Percentiles rank a stretch among this genome's conserved stretches.
These are phyloP conservation scores for Balamuthia mandrillaris DNA, from an alignment of 208 protist species.

Conservation along the genomic window DNA sequence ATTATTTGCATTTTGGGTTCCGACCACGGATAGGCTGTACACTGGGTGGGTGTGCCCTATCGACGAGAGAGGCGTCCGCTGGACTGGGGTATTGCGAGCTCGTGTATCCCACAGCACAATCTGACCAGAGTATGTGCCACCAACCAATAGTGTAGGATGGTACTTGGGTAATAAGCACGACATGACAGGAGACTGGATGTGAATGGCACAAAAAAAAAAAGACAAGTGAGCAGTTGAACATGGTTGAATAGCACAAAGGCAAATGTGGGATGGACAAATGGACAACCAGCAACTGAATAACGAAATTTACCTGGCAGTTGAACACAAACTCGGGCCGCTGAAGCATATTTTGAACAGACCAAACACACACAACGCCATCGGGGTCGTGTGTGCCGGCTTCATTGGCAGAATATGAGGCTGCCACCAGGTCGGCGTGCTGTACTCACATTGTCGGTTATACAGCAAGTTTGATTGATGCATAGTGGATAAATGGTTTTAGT, in stretches of 20 bases:
- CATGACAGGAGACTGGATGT: conserved; percentile 49
- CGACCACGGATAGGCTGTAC: conserved; percentile 59
- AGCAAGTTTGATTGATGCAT: not conserved
- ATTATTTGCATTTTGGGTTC: conserved; percentile 64
- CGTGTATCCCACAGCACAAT: conserved; percentile 68
- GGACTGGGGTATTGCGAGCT: conserved; percentile 46
- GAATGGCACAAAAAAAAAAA: not conserved
- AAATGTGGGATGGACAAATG: too few relatives aligned
- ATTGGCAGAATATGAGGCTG: conserved; percentile 52
- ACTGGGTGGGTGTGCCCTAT: conserved; percentile 59
- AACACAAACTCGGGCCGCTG: conserved; percentile 62
- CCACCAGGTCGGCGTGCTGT: conserved; percentile 58
- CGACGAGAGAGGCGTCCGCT: conserved; percentile 51
- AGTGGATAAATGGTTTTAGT: not conserved
- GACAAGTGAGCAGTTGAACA: not conserved
- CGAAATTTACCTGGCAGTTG: conserved; percentile 44
- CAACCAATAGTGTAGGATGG: conserved; percentile 61
- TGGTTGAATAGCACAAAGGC: not conserved
- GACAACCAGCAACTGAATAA: too few relatives aligned
- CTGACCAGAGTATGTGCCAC: conserved; percentile 67
- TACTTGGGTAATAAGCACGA: conserved; percentile 53
- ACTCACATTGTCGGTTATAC: not conserved
- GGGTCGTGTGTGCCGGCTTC: conserved; percentile 46
- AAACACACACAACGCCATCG: conserved; percentile 58
- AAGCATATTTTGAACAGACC: conserved; percentile 51